Base-by-base conservation (phyloP, 2,329 filamentous ascomycete species). In the Pseudocercospora fuligena region DNA sequence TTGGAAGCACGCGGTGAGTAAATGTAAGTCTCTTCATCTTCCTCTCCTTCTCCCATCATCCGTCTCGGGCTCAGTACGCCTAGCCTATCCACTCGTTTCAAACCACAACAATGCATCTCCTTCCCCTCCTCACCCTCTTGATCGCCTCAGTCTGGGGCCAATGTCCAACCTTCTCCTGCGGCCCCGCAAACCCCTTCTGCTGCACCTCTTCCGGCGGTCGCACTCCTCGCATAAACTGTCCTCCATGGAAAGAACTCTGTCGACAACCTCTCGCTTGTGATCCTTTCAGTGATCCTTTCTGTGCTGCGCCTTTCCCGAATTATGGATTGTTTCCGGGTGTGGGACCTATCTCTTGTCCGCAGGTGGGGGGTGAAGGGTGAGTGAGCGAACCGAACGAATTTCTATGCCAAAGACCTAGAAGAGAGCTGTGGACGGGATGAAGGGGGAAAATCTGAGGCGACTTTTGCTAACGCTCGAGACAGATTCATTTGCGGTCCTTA, bases 151-250 rank as follows among this genome's bases (percentile, higher is more conserved):
- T 19, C 9, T 19, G 16, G 9, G 43, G n/a, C 43, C 46, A 49
- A 49, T 49, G 46, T 49, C n/a, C 46, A 23, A 49, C 46, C n/a
- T 49, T 16, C 46, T 49, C 46, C 46, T 49, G 46, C 46, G n/a
- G 46, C 14, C 46, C 46, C 19, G 16, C 46, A n/a, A 49, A 49
- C 46, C 46, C 46, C 21, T 49, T 49, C 46, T 49, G 46, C 46
- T 49, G 46, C 46, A 49, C n/a, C 11, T 49, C 46, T 23, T 21
- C 19, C 8, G 47, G 47, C 47, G 47, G 47, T 21, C 47, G 47
- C 14, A 25, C 47, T 12, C 47, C 47, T 5, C 47, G 47, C 14
- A 9, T 51, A 12, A 5, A 25, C 47, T 51, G 47, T 51, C 47
- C 47, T 25, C 47, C 47, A 23, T 51, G 47, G 47, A 51, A 51